Conservation (phyloP, 331 rosid genomes). For the Prunus yedoensis region DNA sequence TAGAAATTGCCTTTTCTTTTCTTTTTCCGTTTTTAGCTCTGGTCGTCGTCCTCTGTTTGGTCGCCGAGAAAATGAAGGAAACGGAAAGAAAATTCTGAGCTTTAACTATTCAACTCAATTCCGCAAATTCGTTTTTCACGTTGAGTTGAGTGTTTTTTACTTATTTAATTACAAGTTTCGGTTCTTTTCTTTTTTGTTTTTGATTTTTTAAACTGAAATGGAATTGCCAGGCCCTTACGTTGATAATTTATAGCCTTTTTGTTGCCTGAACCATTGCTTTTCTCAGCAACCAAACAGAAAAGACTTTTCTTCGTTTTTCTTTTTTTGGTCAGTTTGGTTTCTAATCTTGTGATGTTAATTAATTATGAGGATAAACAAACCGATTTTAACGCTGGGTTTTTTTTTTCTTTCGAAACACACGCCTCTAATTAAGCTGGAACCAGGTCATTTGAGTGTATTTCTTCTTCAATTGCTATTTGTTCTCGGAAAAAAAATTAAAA, state of each 20-base stretch:
- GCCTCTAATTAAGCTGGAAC: not conserved
- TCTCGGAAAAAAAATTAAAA: not conserved
- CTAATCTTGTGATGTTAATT: not conserved
- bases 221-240: not conserved
- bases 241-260: not conserved
- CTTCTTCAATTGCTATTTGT: not conserved
- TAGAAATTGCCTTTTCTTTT: constrained; percentile 10
- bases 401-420: not conserved
- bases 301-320: not conserved
- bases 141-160: not conserved
- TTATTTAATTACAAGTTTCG: not conserved
- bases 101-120: not conserved
- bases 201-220: not conserved
- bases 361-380: not conserved
- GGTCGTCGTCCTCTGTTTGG: constrained; percentile 6
- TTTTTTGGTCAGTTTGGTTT: constrained; percentile 1
- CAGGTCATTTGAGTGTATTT: not conserved
- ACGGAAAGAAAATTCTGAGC: not conserved
- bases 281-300: constrained; percentile 6
- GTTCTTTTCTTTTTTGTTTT: not conserved
- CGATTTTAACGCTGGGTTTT: not conserved
- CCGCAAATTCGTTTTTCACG: not conserved
- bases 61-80: constrained; percentile 15
- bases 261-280: not conserved
- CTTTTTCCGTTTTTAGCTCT: not conserved